A percentile compares a stretch with the other conserved stretches of the same genome.
Conservation (phyloP, 2,329 filamentous ascomycete species). For the Sarocladium brachiariae region DNA sequence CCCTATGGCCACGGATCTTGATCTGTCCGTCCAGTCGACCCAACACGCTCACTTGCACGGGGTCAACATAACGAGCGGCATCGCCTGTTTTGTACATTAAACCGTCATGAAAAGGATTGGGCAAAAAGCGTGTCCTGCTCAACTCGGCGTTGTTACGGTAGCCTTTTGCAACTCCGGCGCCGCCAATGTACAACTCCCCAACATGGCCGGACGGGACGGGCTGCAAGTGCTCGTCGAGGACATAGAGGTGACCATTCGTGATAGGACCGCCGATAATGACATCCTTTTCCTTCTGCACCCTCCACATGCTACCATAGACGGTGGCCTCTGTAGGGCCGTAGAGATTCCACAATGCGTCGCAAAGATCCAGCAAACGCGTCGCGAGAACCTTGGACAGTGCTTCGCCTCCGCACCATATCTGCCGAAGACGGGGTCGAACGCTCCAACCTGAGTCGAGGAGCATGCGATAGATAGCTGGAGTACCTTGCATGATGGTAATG, state of each 20-base stretch:
- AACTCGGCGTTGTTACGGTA: conserved; percentile 14
- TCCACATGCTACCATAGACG: conserved; percentile 16
- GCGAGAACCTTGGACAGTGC: conserved; percentile 11
- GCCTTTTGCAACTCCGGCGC: conserved; percentile 20
- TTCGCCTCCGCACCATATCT: conserved; percentile 13
- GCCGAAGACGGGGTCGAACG: conserved; percentile 11
- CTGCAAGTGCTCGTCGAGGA: conserved; percentile 28
- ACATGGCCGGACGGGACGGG: conserved; percentile 30
- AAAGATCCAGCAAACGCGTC: conserved; percentile 11
- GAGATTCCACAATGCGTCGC: conserved; percentile 16
- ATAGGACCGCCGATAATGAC: conserved; percentile 13
- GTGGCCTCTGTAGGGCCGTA: conserved; percentile 26
- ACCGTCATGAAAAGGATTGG: conserved; percentile 12
- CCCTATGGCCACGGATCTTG: conserved; percentile 17
- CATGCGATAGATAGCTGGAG: conserved; percentile 16
- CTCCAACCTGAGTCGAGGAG: conserved; percentile 15
- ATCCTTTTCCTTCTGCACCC: conserved; percentile 15
- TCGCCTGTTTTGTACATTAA: conserved; percentile 18
- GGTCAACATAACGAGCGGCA: conserved; percentile 13
- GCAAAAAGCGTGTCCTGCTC: conserved; percentile 11
- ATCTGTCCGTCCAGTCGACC: conserved; percentile 17
- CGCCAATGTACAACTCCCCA: conserved; percentile 27
- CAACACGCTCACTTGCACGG: conserved; percentile 13
- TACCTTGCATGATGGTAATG: conserved; percentile 15
- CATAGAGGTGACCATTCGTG: conserved; percentile 28